Evolutionary conservation across 2,329 filamentous ascomycete species (phyloP).

Genomic region (Orbilia quercus): DNA sequence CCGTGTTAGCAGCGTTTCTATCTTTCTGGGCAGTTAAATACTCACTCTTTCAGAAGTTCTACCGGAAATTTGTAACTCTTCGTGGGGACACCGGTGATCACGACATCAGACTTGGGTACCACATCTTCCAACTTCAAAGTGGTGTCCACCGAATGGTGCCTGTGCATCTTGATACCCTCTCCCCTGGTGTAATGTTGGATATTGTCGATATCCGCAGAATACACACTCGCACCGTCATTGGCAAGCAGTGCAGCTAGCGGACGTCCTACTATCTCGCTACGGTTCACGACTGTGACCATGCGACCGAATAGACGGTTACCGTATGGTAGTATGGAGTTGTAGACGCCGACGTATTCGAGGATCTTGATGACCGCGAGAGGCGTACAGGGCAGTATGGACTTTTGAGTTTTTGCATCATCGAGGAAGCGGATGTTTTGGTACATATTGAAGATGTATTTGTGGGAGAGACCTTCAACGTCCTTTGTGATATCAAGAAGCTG

Average conservation of each 20-base stretch:
- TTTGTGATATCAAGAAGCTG: slow-evolving; percentile 90
- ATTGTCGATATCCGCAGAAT: slow-evolving; percentile 91
- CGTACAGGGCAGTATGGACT: slow-evolving; percentile 94
- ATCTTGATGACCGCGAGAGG: slow-evolving; percentile 97
- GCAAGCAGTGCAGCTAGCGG: slow-evolving; percentile 91
- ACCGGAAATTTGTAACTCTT: slow-evolving; percentile 91
- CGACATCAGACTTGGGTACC: slow-evolving; percentile 87
- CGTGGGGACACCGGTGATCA: slow-evolving; percentile 90
- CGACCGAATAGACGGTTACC: slow-evolving; percentile 93
- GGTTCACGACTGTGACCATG: slow-evolving; percentile 95
- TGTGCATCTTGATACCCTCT: slow-evolving; percentile 82
- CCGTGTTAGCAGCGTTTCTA: slow-evolving; percentile 16
- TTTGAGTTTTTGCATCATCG: slow-evolving; percentile 81
- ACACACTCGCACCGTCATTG: slow-evolving; percentile 95
- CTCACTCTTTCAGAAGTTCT: slow-evolving; percentile 76
- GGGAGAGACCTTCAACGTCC: slow-evolving; percentile 94
- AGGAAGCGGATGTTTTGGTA: slow-evolving; percentile 98
- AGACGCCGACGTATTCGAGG: slow-evolving; percentile 92
- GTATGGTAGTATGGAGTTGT: slow-evolving; percentile 92
- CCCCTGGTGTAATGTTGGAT: slow-evolving; percentile 93
- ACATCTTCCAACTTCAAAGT: slow-evolving; percentile 83
- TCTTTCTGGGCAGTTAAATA: neutral
- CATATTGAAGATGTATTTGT: slow-evolving; percentile 98
- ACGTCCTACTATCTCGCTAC: slow-evolving; percentile 92
- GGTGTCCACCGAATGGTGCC: slow-evolving; percentile 86